A percentile compares a stretch with the other conserved stretches of the same genome.
Evolutionary conservation across 345 rosid species (phyloP).

Genomic region (Rubroshorea leprosula): DNA sequence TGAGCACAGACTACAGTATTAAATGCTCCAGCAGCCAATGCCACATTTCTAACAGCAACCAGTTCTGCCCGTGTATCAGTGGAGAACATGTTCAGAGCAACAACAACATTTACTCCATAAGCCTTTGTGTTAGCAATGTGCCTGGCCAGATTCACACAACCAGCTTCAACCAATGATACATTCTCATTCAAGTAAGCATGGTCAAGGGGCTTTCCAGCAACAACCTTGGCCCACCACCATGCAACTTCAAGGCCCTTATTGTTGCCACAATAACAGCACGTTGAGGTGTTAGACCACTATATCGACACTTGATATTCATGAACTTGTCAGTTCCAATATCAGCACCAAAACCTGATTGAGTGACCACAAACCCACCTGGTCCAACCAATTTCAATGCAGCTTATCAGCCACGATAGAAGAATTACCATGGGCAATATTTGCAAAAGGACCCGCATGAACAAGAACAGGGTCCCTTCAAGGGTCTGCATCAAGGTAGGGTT

Average conservation of each 20-base stretch:
- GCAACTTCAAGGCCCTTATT: conserved; percentile 97
- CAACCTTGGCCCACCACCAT: conserved; percentile 97
- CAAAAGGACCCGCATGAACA: conserved; percentile 99
- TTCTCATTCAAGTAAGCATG: conserved; percentile 81
- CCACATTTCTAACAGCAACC: conserved; percentile 72
- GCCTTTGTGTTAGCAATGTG: conserved; percentile 85
- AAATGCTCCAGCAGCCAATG: conserved; percentile 85
- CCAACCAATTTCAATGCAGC: conserved; percentile 91
- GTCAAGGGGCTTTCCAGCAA: conserved; percentile 97
- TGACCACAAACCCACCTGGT: conserved; percentile 91
- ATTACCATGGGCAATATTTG: conserved; percentile 98
- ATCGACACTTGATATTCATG: conserved; percentile 91
- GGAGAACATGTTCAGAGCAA: conserved; percentile 90
- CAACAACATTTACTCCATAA: conserved; percentile 89
- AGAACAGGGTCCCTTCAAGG: conserved; percentile 95
- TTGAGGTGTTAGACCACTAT: conserved; percentile 83
- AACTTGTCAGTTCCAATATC: conserved; percentile 98
- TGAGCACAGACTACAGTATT: conserved; percentile 91
- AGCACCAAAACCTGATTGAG: conserved; percentile 98
- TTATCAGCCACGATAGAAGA: conserved; percentile 96
- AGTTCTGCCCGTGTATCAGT: conserved; percentile 88
- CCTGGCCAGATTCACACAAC: conserved; percentile 87
- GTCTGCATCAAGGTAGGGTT: conserved; percentile 98
- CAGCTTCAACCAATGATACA: conserved; percentile 86
- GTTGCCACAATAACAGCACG: conserved; percentile 97